Evolutionary conservation across 495 filamentous ascomycete species (phyloP).

Genomic region (Xylaria longipes): DNA sequence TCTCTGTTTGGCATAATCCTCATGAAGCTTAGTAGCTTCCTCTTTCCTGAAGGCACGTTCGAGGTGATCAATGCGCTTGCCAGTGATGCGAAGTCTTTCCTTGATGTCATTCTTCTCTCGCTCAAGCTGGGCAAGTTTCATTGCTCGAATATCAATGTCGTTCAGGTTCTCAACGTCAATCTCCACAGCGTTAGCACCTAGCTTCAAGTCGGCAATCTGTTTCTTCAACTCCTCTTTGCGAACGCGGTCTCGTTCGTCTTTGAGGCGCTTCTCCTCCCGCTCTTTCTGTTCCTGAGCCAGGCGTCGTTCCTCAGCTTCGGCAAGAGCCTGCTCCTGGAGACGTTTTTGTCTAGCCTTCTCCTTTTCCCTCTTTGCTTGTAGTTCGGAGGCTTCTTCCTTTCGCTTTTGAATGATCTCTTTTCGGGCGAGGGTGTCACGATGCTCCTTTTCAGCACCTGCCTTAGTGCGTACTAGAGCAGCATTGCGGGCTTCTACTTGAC

Average conservation of each 20-base stretch:
- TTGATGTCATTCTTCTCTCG: constrained; percentile 95
- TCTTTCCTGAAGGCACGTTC: constrained; percentile 96
- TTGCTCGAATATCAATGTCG: constrained; percentile 88
- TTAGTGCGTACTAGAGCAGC: constrained; percentile 79
- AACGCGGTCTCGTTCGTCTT: constrained; percentile 89
- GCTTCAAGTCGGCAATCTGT: constrained; percentile 92
- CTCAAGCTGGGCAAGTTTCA: constrained; percentile 94
- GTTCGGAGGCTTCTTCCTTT: constrained; percentile 89
- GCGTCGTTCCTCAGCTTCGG: constrained; percentile 85
- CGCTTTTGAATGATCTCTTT: constrained; percentile 93
- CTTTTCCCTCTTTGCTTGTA: constrained; percentile 84
- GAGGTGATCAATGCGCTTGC: constrained; percentile 95
- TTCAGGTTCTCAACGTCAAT: constrained; percentile 76
- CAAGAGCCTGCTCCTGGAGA: constrained; percentile 80
- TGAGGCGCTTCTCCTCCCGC: constrained; percentile 85
- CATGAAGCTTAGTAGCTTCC: constrained; percentile 86
- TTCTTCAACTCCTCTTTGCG: constrained; percentile 93
- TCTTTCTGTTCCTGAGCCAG: constrained; percentile 89
- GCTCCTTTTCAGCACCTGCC: constrained; percentile 89
- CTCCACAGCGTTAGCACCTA: constrained; percentile 78
- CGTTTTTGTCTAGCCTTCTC: constrained; percentile 88
- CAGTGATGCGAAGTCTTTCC: constrained; percentile 87
- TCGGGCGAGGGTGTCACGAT: constrained; percentile 83
- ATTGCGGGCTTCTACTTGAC: constrained; percentile 78
- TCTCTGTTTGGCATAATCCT: constrained; percentile 86